Evolutionary conservation across 2,329 filamentous ascomycete species (phyloP).

Genomic region (Cryphonectria naterciae): DNA sequence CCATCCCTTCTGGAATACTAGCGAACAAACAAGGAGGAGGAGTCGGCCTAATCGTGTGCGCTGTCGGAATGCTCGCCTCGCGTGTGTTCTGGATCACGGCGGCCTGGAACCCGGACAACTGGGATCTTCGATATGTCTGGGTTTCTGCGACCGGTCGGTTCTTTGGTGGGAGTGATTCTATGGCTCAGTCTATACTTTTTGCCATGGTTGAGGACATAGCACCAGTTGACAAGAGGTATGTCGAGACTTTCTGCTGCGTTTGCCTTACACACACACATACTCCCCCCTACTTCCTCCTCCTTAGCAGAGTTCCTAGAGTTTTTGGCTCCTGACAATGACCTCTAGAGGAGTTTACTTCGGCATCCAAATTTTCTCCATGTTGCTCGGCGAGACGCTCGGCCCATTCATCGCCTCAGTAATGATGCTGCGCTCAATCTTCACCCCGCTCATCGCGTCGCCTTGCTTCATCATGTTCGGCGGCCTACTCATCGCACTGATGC

Average conservation of each 20-base stretch:
- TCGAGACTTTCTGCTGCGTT: not conserved
- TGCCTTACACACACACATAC: not conserved
- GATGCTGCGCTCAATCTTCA: conserved; percentile 24
- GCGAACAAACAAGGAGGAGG: conserved; percentile 18
- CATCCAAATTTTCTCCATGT: conserved; percentile 21
- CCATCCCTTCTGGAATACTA: conserved; percentile 9
- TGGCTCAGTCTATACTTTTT: conserved; percentile 23
- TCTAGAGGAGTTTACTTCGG: conserved; percentile 18
- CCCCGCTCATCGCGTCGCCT: conserved; percentile 25
- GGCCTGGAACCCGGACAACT: conserved; percentile 7
- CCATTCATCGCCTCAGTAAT: conserved; percentile 20
- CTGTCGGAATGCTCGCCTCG: conserved; percentile 20
- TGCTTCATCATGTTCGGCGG: conserved; percentile 13
- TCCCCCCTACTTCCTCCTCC: not conserved
- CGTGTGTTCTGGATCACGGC: conserved; percentile 15
- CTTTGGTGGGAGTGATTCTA: conserved; percentile 19
- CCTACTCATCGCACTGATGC: conserved; percentile 13
- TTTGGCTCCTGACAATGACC: not conserved
- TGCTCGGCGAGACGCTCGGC: conserved; percentile 18
- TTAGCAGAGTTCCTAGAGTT: not conserved
- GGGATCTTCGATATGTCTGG: conserved; percentile 17
- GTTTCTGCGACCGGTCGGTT: conserved; percentile 3
- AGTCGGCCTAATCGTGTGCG: conserved; percentile 8
- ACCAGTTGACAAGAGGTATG: conserved; percentile 18
- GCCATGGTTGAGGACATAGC: conserved; percentile 19